Percentiles rank a stretch among this genome's conserved stretches.
Evolutionary conservation across 1,284 basidiomycete genomes (phyloP).

Genomic region (Pulchroboletus neoregius): DNA sequence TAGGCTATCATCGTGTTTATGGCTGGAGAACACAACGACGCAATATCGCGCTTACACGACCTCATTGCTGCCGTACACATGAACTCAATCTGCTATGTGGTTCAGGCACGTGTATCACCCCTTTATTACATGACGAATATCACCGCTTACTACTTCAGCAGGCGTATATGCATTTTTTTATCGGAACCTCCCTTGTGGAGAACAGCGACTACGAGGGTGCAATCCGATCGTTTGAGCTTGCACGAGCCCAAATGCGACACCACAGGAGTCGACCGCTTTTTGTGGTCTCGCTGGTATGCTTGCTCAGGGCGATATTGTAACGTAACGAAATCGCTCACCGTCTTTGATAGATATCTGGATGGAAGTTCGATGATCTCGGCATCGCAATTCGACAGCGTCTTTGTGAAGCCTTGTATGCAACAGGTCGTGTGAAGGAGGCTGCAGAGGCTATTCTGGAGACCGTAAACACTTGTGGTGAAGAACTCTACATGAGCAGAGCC

Average conservation of each 20-base stretch:
- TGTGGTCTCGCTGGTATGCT: slow-evolving; percentile 1
- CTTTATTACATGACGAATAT: too few species aligned
- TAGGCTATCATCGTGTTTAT: slow-evolving; percentile 7
- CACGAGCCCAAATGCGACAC: neutral
- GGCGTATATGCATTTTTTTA: slow-evolving; percentile 4
- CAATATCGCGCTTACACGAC: slow-evolving; percentile 2
- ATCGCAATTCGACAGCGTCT: neutral
- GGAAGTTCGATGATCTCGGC: slow-evolving; percentile 9
- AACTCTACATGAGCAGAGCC: too few species aligned
- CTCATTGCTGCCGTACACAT: neutral
- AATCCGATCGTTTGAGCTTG: slow-evolving; percentile 1
- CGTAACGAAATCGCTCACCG: rapidly evolving
- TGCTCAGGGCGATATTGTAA: rapidly evolving
- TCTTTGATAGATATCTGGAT: slow-evolving; percentile 4
- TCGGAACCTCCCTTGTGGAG: neutral
- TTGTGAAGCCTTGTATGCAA: slow-evolving; percentile 3
- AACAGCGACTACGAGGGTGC: neutral
- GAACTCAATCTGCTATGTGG: neutral
- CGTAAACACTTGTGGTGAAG: too few species aligned
- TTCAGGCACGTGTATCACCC: slow-evolving; percentile 7
- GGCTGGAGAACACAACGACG: slow-evolving; percentile 1
- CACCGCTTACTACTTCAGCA: neutral
- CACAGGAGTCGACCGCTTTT: neutral
- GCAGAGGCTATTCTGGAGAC: too few species aligned
- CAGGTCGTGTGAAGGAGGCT: neutral